Evolutionary conservation across 2,329 filamentous ascomycete species (phyloP), one percentile per base, ranked within the genome.

Genomic region (Epichloe sibirici): DNA sequence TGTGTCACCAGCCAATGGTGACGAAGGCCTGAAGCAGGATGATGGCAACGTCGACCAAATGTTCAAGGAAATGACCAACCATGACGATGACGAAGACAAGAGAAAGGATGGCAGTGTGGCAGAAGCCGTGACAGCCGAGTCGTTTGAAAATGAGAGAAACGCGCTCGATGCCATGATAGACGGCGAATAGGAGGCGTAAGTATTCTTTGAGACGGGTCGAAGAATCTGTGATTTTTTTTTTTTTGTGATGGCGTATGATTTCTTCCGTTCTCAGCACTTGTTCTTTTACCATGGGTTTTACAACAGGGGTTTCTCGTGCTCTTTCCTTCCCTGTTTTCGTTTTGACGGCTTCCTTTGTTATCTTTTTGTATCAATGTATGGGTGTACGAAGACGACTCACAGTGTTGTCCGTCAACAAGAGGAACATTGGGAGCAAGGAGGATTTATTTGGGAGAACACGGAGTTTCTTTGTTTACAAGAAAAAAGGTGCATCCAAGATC

Each of bases 1-100:
- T 9, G 59, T 67, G 46, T 57, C 64, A 2, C 61, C 65, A 0
- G 55, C 53, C 9, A 58, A 59, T 6, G 58, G 65, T 49, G 63
- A 65, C 40, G 62, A 63, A n/a, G 56, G 63, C 51, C 62, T 63
- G 55, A 68, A 64, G 51, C 59, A 65, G 5, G 71, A 73, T 38
- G 74, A 75, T 17, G 70, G 69, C 44, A 75, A 73, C 28, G 74
- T 76, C 4, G 74, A 78, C 52, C 74, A 73, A 57, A 78, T 80
- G 74, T 79, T 79, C 60, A 69, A 74, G 45, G 76, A 79, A 44
- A 70, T 80, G 57, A 77, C 75, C 3, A 77, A 79, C 53, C 70
- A 74, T 15, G 73, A 77, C 25, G 75, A 77, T 4, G 72, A 74
- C 13, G 65, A 67, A 51, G 63, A 53, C 9, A 73, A 72, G 58